Evolutionary conservation across 805 yeast species (phyloP).

Genomic region (Wickerhamiella slavikovae): DNA sequence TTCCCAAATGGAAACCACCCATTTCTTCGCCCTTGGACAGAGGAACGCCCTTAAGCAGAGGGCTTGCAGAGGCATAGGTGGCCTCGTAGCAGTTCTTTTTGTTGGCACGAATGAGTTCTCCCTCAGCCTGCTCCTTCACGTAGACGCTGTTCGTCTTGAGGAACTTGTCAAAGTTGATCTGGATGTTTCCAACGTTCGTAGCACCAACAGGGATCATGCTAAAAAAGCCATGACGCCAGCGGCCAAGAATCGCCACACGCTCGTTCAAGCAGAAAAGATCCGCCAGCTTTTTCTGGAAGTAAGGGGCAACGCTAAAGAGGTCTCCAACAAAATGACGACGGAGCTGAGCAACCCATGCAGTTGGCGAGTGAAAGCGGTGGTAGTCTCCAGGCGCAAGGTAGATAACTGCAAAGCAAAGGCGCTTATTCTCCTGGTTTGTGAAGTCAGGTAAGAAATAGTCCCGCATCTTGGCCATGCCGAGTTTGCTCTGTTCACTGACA

Average conservation of each 20-base stretch:
- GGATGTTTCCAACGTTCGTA: conserved; percentile 91
- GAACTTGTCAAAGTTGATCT: conserved; percentile 77
- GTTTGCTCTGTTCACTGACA: conserved; percentile 5
- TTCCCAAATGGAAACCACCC: conserved; percentile 93
- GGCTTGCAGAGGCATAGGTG: conserved; percentile 62
- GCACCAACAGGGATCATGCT: conserved; percentile 99
- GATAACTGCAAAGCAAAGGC: conserved; percentile 71
- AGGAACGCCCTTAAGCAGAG: conserved; percentile 67
- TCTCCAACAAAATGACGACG: conserved; percentile 95
- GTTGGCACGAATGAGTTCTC: conserved; percentile 23
- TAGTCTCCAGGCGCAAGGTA: conserved; percentile 97
- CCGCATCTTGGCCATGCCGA: not conserved
- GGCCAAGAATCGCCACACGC: conserved; percentile 83
- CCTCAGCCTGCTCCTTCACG: conserved; percentile 3
- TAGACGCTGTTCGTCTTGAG: conserved; percentile 54
- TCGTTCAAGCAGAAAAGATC: conserved; percentile 84
- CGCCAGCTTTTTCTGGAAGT: conserved; percentile 69
- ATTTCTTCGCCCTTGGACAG: conserved; percentile 79
- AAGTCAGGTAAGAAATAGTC: conserved; percentile 10
- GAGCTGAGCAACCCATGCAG: conserved; percentile 83
- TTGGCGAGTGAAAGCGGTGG: conserved; percentile 91
- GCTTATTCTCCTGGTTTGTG: conserved; percentile 23
- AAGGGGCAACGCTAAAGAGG: conserved; percentile 88
- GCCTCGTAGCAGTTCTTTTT: conserved; percentile 88
- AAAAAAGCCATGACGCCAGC: conserved; percentile 93